These are phyloP conservation scores for Teratosphaeriaceae sp. DNA, from an alignment of 2,329 filamentous ascomycete species.

Conservation along the genomic window DNA sequence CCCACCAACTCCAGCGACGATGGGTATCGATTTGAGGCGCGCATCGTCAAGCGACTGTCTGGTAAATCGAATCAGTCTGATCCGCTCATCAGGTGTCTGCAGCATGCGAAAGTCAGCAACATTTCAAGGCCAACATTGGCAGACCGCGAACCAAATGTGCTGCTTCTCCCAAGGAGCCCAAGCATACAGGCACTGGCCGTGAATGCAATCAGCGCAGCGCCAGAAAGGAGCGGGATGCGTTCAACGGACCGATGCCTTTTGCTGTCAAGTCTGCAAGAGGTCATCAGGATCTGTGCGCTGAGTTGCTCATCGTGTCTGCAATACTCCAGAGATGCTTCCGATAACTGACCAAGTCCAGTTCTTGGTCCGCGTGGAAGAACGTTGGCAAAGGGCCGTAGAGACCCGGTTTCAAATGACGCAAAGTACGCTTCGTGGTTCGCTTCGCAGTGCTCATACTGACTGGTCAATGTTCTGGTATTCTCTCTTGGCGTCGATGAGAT, in stretches of 20 bases:
- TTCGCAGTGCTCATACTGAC: too few species aligned
- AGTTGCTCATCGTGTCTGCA: too few species aligned
- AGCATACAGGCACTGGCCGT: neutral
- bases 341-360: constrained; percentile 2
- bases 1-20: constrained; percentile 1
- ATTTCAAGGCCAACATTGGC: too few species aligned
- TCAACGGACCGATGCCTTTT: neutral
- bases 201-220: neutral
- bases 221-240: neutral
- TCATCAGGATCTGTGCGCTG: neutral
- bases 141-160: neutral
- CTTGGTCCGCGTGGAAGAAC: neutral
- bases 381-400: constrained; percentile 3
- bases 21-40: neutral
- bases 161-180: neutral
- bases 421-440: neutral
- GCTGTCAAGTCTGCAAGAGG: too few species aligned
- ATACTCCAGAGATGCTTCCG: constrained; percentile 2
- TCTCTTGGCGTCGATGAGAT: too few species aligned
- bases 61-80: neutral
- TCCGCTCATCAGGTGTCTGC: neutral
- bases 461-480: too few species aligned
- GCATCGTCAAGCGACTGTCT: constrained; percentile 1
- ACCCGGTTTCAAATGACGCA: neutral
- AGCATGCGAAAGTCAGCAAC: too few species aligned